Percentiles rank a stretch among this genome's conserved stretches.
phyloP scores from a whole-genome alignment of 495 filamentous ascomycete species.

The Penicillium malachiteum region DNA sequence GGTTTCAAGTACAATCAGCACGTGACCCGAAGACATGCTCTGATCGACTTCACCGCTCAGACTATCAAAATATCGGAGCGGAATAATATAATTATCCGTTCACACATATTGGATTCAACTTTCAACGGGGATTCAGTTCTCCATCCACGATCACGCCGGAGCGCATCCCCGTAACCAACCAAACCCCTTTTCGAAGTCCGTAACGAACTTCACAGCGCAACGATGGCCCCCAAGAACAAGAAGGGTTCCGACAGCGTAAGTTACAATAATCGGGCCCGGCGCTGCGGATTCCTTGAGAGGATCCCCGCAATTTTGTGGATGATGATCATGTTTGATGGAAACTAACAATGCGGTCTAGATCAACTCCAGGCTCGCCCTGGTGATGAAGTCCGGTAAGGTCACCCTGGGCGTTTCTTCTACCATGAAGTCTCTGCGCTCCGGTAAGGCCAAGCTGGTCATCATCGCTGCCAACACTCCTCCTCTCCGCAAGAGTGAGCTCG shows the following conservation, averaged over 20 bases:
- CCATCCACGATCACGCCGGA: conserved; percentile 30
- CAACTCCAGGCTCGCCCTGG: conserved; percentile 84
- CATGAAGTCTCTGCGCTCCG: conserved; percentile 82
- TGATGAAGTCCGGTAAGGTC: conserved; percentile 95
- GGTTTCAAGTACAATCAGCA: not conserved
- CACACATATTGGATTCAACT: conserved; percentile 12
- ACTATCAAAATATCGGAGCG: not conserved
- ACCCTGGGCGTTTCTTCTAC: conserved; percentile 91
- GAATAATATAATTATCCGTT: conserved; percentile 1
- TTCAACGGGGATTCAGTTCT: conserved; percentile 21
- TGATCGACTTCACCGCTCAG: not conserved
- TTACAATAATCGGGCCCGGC: not conserved
- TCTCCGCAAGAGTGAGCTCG: conserved; percentile 88
- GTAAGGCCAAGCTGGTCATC: conserved; percentile 63
- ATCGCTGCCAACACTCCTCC: conserved; percentile 93
- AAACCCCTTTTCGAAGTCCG: conserved; percentile 21
- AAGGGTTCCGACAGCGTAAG: conserved; percentile 75
- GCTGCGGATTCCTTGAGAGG: not conserved
- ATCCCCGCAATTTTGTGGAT: not conserved
- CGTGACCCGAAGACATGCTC: too few species aligned
- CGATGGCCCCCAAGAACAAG: conserved; percentile 96
- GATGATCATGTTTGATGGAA: not conserved
- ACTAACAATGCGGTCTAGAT: conserved; percentile 42
- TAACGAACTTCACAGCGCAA: conserved; percentile 42
- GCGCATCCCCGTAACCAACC: conserved; percentile 29